Base-by-base conservation (phyloP, 1,284 basidiomycete genomes). In the Fomitopsis palustris region DNA sequence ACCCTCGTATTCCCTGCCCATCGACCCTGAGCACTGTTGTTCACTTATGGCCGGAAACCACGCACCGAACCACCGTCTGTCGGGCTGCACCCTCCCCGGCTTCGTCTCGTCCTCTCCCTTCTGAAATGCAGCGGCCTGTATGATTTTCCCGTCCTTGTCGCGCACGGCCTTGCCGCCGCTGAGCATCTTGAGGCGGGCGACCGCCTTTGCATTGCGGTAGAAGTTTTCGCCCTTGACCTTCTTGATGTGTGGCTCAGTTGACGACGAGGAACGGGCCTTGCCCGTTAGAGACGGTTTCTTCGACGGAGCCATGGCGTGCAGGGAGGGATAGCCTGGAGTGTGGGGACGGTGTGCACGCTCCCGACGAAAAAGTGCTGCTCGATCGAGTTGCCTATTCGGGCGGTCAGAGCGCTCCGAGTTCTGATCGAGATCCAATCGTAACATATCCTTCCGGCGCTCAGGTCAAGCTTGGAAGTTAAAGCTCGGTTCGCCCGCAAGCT, bases 31-130 rank as follows among this genome's bases (percentile, higher is more conserved):
- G 39, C 37, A 37, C 38, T 10, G 43, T 58, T 41, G n/a, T 35
- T 14, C 17, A n/a, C 2, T 3, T 35, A 3, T 3, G 2, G 16
- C 27, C 3, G 39, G 35, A 42, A 54, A 45, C 39, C 42, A 82
- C 90, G 68, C 69, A 95, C 94, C 95, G 69, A 98, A 98, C 95
- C 95, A 97, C 67, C 95, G 77, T 61, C 93, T 81, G 80, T 98
- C 96, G 62, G 95, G 92, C 76, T 95, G 92, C 33, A 97, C 92
- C 59, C 95, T 79, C 19, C 95, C 95, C 0, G 92, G 90, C 58
- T 86, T 87, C 4, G 90, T 88, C 74, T 96, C 94, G 64, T 87
- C 87, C 75, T 96, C 93, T 23, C 88, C 88, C 72, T 92, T 95
- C 77, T 97, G 95, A 73, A 95, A 98, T 2, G 91, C 92, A 61